Evolutionary conservation across 129 eudicot genomes (phyloP).

Genomic region (Lactuca saligna): DNA sequence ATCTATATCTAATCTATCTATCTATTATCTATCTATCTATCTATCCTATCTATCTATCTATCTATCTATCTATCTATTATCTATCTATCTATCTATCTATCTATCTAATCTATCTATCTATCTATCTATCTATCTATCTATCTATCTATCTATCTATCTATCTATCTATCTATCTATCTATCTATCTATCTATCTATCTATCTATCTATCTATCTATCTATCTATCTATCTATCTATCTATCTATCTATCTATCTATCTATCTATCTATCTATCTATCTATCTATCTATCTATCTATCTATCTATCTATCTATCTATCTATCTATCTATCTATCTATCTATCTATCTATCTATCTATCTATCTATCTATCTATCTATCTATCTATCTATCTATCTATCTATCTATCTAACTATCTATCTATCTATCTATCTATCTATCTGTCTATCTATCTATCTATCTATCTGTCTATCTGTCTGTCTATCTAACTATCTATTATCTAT

Average conservation of each 20-base stretch:
- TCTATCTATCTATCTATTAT: too few relatives aligned
- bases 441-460: too few relatives aligned
- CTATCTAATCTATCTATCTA: conserved; percentile 10
- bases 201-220: conserved; percentile 3
- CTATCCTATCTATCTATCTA: too few relatives aligned
- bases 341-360: conserved; percentile 1
- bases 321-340: background rate
- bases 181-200: conserved; percentile 8
- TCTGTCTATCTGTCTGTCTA: too few relatives aligned
- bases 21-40: too few relatives aligned
- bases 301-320: conserved; percentile 1
- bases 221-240: too few relatives aligned
- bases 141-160: conserved; percentile 9
- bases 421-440: conserved; percentile 9
- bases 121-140: conserved; percentile 9
- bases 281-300: too few relatives aligned
- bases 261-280: too few relatives aligned
- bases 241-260: too few relatives aligned
- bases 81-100: too few relatives aligned
- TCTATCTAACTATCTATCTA: conserved; percentile 7
- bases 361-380: conserved; percentile 9
- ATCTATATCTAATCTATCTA: too few relatives aligned
- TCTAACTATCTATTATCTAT: conserved; percentile 6
- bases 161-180: conserved; percentile 9
- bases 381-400: conserved; percentile 9